Conservation (phyloP, 495 filamentous ascomycete species). For the Xylaria telfairii region DNA sequence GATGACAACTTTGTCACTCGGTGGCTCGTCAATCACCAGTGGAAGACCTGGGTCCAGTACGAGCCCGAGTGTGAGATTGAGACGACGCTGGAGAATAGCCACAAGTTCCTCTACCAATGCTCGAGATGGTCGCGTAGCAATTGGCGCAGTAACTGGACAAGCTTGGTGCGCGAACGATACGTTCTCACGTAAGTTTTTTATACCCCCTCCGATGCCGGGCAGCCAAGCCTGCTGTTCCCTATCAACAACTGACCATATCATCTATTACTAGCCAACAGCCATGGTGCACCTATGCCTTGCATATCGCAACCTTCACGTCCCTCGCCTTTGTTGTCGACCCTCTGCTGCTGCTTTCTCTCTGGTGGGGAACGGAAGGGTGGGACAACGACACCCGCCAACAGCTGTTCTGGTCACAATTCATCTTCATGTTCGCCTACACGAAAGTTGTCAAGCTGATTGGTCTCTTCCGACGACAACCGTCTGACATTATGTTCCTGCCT, state of each 20-base stretch:
- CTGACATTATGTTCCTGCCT: slow-evolving; percentile 61
- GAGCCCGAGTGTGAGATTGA: slow-evolving; percentile 61
- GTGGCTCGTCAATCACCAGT: slow-evolving; percentile 61
- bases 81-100: slow-evolving; percentile 62
- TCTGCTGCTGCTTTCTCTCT: slow-evolving; percentile 49
- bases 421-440: slow-evolving; percentile 54
- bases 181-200: slow-evolving; percentile 54
- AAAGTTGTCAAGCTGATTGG: slow-evolving; percentile 68
- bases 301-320: slow-evolving; percentile 64
- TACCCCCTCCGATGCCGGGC: not conserved
- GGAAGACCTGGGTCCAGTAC: slow-evolving; percentile 68
- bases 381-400: slow-evolving; percentile 45
- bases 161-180: slow-evolving; percentile 58
- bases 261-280: slow-evolving; percentile 54
- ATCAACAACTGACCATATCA: slow-evolving; percentile 24
- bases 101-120: slow-evolving; percentile 65
- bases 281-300: slow-evolving; percentile 68
- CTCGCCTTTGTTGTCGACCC: slow-evolving; percentile 64
- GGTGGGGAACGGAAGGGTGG: slow-evolving; percentile 55
- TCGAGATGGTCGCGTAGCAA: slow-evolving; percentile 68
- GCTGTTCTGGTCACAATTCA: slow-evolving; percentile 57
- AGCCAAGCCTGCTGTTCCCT: not conserved
- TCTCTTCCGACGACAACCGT: slow-evolving; percentile 63
- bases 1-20: slow-evolving; percentile 76
- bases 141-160: slow-evolving; percentile 67